These are phyloP conservation scores for Hymenotorrendiella dingleyae DNA, from an alignment of 2,329 filamentous ascomycete genomes.

Conservation along the genomic window DNA sequence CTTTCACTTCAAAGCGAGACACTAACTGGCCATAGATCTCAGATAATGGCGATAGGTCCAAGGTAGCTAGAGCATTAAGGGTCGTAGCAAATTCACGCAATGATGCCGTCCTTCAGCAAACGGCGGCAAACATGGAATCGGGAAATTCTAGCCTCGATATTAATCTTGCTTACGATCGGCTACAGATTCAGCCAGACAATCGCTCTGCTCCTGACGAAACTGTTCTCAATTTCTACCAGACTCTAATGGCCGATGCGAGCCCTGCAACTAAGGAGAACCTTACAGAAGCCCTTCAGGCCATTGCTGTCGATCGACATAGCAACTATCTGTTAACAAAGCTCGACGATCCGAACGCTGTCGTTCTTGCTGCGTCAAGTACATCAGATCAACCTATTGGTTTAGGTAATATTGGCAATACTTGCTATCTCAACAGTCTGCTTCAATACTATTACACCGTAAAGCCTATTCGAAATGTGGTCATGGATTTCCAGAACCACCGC, in stretches of 20 bases:
- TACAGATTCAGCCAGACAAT: slow-evolving; percentile 23
- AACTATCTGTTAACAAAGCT: slow-evolving; percentile 29
- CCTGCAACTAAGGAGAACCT: slow-evolving; percentile 28
- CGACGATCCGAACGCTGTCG: slow-evolving; percentile 29
- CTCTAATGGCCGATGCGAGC: slow-evolving; percentile 22
- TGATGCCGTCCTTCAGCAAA: slow-evolving; percentile 23
- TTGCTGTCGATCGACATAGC: slow-evolving; percentile 29
- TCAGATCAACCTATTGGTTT: slow-evolving; percentile 73
- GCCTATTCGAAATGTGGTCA: slow-evolving; percentile 72
- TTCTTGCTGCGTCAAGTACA: slow-evolving; percentile 20
- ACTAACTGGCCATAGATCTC: slow-evolving; percentile 29
- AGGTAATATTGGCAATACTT: slow-evolving; percentile 93
- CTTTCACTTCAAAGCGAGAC: slow-evolving; percentile 4
- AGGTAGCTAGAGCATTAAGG: slow-evolving; percentile 26
- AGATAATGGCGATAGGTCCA: slow-evolving; percentile 26
- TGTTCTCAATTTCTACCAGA: slow-evolving; percentile 29
- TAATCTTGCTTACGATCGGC: slow-evolving; percentile 28
- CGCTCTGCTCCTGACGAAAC: slow-evolving; percentile 27
- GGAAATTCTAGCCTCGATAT: slow-evolving; percentile 23
- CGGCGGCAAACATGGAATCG: slow-evolving; percentile 25
- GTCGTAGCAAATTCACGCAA: slow-evolving; percentile 26
- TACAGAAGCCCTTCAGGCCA: slow-evolving; percentile 27
- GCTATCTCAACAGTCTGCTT: slow-evolving; percentile 92
- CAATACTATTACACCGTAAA: slow-evolving; percentile 92
- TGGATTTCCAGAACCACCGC: slow-evolving; percentile 66